Base-by-base conservation (phyloP, 495 filamentous ascomycete species). In the Xylaria intraflava region DNA sequence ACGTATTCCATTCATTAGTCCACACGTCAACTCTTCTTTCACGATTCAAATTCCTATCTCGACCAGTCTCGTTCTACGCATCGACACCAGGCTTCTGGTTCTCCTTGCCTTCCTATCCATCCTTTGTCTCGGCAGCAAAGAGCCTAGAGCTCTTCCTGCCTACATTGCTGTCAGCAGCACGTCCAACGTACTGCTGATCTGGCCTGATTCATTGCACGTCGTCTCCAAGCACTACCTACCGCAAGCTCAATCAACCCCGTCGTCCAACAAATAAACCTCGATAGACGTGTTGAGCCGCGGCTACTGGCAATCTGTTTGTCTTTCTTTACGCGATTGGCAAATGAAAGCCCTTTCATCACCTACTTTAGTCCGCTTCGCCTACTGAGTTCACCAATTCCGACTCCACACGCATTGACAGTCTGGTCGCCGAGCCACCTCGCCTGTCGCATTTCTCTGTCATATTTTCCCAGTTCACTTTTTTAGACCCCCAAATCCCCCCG, bases 181-280 rank as follows among this genome's bases (percentile, higher is more conserved):
- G 30, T 46, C 26, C 29, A n/a, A n/a, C n/a, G 3, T 49, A 33
- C 38, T 49, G 44, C 44, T 55, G 52, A 55, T 55, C 52, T 55
- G 52, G 52, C 52, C 52, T 55, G 36, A 55, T 53, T 53, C 8
- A 16, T 26, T 24, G 24, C n/a, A 24, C 20, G 35, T 39, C 19
- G 20, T 6, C 17, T 11, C 22, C 38, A 48, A 42, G 31, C 30
- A 39, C 33, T 46, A 17, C 42, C 33, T 46, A 17, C 42, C 14
- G 27, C 36, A 33, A 33, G 17, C 26, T 47, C 51, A 42, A 49
- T 36, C 30, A 26, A 20, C 44, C 2, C 24, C 27, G 10, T 39
- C 38, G 4, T 19, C 20, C 24, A 48, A 23, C 52, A 38, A 3
- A 38, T 38, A 30, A 11, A 31, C n/a, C 31, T 38, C 26, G 24